A percentile compares a stretch with the other conserved stretches of the same genome.
These are phyloP conservation scores for Ascochyta rabiei DNA, from an alignment of 2,329 filamentous ascomycete species.

Conservation along the genomic window DNA sequence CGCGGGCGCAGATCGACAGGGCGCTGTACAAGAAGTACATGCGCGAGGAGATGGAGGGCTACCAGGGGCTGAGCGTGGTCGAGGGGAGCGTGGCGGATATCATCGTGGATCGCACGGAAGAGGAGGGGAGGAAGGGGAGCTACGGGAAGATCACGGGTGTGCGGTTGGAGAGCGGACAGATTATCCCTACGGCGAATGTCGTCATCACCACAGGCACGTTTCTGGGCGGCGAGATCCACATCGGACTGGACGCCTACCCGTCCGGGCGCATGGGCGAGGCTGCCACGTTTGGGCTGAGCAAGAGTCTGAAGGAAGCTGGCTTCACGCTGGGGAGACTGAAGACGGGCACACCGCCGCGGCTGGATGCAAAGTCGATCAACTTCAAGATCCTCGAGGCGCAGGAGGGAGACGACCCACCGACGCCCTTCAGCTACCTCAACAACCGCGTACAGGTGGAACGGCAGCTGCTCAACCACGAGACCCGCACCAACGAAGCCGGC, in stretches of 20 bases:
- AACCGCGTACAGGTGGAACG: slow-evolving; percentile 75
- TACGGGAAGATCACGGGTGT: slow-evolving; percentile 83
- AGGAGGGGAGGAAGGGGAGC: slow-evolving; percentile 53
- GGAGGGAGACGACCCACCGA: slow-evolving; percentile 80
- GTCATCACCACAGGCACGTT: slow-evolving; percentile 98
- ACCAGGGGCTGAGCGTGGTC: slow-evolving; percentile 80
- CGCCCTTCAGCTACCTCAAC: slow-evolving; percentile 91
- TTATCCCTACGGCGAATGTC: slow-evolving; percentile 79
- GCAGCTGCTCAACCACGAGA: slow-evolving; percentile 85
- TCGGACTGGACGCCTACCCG: slow-evolving; percentile 82
- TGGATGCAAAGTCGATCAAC: slow-evolving; percentile 83
- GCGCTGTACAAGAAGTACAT: slow-evolving; percentile 88
- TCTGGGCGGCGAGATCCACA: slow-evolving; percentile 93
- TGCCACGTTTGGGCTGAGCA: slow-evolving; percentile 89
- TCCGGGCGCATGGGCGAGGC: slow-evolving; percentile 93
- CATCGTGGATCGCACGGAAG: slow-evolving; percentile 67
- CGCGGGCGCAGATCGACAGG: slow-evolving; percentile 93
- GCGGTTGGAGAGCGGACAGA: slow-evolving; percentile 82
- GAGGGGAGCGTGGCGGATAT: slow-evolving; percentile 93
- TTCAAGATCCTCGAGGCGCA: slow-evolving; percentile 75
- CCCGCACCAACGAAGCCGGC: slow-evolving; percentile 81
- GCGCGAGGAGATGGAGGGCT: slow-evolving; percentile 80
- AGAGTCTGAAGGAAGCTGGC: slow-evolving; percentile 84
- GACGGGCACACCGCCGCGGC: slow-evolving; percentile 90
- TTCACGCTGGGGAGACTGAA: slow-evolving; percentile 90